Evolutionary conservation across 2,329 filamentous ascomycete genomes (phyloP).

Genomic region (Coniosporium uncinatum): DNA sequence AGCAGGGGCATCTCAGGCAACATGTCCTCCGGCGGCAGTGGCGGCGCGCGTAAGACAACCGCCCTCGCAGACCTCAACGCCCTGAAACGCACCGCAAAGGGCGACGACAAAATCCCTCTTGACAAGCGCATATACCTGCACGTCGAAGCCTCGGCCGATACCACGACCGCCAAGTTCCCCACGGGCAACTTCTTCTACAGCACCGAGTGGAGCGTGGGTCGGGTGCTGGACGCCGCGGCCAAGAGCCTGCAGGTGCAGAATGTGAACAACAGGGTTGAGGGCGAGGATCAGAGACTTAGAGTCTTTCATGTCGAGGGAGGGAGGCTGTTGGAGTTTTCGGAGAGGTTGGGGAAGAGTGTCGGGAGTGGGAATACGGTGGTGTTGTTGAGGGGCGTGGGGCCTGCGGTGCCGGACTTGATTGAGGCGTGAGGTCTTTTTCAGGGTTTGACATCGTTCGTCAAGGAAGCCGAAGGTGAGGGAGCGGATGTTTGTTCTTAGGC

Average conservation of each 20-base stretch:
- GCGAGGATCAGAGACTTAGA: constrained; percentile 74
- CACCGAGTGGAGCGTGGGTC: constrained; percentile 81
- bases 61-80: constrained; percentile 61
- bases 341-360: constrained; percentile 72
- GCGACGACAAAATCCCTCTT: constrained; percentile 71
- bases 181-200: constrained; percentile 47
- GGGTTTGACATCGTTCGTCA: no score
- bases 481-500: no score
- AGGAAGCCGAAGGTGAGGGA: no score
- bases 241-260: constrained; percentile 75
- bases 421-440: constrained; percentile 37
- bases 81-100: constrained; percentile 85
- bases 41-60: neutral
- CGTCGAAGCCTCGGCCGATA: constrained; percentile 86
- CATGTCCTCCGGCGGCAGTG: constrained; percentile 44
- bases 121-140: constrained; percentile 90
- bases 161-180: constrained; percentile 77
- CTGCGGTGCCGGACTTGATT: constrained; percentile 67
- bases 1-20: constrained; percentile 19
- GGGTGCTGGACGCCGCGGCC: constrained; percentile 74
- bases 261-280: constrained; percentile 70
- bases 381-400: constrained; percentile 77
- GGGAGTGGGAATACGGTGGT: constrained; percentile 88
- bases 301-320: constrained; percentile 95
- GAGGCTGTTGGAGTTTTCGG: constrained; percentile 77